Conservation (phyloP, 164 flowering plant species). For the Piper betle region DNA sequence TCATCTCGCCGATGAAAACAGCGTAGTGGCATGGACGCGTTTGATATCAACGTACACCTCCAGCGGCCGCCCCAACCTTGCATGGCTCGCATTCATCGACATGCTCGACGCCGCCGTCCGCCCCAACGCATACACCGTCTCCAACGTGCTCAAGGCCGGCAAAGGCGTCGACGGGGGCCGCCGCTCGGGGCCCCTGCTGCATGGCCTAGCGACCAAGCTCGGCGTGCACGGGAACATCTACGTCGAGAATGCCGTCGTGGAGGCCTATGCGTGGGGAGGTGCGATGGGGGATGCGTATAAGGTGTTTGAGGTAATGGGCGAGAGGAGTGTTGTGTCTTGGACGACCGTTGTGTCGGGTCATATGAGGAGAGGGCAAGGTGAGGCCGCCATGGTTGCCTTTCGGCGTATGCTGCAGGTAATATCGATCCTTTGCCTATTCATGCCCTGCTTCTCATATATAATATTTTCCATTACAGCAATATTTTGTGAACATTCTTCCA, state of each 20-base stretch:
- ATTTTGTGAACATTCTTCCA: no score
- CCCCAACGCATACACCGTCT: slow-evolving; percentile 62
- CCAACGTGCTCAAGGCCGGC: slow-evolving; percentile 65
- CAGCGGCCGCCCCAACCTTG: slow-evolving; percentile 23
- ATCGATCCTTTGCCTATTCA: no score
- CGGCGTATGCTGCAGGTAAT: slow-evolving; percentile 49
- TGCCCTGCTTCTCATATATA: no score
- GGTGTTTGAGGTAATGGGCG: slow-evolving; percentile 35
- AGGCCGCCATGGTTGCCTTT: slow-evolving; percentile 39
- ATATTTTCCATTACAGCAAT: no score
- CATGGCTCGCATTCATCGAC: slow-evolving; percentile 44
- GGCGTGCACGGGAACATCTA: slow-evolving; percentile 42
- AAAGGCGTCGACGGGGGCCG: slow-evolving; percentile 33
- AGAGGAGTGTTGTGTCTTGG: slow-evolving; percentile 59
- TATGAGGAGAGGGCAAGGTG: slow-evolving; percentile 54
- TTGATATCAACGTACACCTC: slow-evolving; percentile 66
- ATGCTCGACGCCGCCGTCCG: slow-evolving; percentile 30
- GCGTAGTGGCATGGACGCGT: slow-evolving; percentile 78
- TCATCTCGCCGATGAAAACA: slow-evolving; percentile 5
- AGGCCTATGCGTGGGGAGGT: slow-evolving; percentile 42
- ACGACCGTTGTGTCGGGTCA: slow-evolving; percentile 75
- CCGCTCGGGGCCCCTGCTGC: slow-evolving; percentile 25
- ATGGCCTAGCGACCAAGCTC: slow-evolving; percentile 51
- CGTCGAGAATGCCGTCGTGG: slow-evolving; percentile 69
- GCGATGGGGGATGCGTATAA: slow-evolving; percentile 45